These are phyloP conservation scores for Tetracentron sinense DNA, from an alignment of 164 flowering plant species.

Conservation along the genomic window DNA sequence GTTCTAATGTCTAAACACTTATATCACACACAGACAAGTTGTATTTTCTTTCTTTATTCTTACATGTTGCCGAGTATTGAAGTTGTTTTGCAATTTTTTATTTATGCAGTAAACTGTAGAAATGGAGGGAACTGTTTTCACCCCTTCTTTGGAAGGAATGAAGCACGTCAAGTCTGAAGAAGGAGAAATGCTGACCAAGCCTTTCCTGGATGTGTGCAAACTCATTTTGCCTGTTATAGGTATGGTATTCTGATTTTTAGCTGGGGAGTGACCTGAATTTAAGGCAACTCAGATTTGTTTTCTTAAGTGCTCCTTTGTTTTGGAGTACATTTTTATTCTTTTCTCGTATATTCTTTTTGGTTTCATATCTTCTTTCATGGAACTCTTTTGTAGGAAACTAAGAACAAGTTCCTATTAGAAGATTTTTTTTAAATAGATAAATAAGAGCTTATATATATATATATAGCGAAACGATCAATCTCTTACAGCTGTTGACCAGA, in stretches of 20 bases:
- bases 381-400: too few relatives aligned
- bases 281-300: too few relatives aligned
- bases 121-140: slow-evolving; percentile 78
- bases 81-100: neutral
- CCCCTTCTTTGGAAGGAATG: slow-evolving; percentile 67
- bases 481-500: too few relatives aligned
- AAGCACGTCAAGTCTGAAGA: slow-evolving; percentile 58
- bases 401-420: too few relatives aligned
- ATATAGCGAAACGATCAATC: too few relatives aligned
- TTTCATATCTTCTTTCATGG: too few relatives aligned
- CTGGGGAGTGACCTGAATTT: neutral
- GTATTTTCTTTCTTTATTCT: neutral
- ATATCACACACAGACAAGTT: too few relatives aligned
- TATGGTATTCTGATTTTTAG: slow-evolving; percentile 15
- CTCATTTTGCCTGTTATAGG: slow-evolving; percentile 76
- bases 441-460: too few relatives aligned
- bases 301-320: too few relatives aligned
- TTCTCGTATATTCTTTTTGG: too few relatives aligned
- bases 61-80: neutral
- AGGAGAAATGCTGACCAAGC: slow-evolving; percentile 72
- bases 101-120: slow-evolving; percentile 19
- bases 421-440: too few relatives aligned
- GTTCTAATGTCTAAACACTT: neutral
- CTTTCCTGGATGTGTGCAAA: slow-evolving; percentile 91
- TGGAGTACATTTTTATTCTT: too few relatives aligned